Evolutionary conservation across 2,329 filamentous ascomycete genomes (phyloP).

Genomic region (Colletotrichum caudatum): DNA sequence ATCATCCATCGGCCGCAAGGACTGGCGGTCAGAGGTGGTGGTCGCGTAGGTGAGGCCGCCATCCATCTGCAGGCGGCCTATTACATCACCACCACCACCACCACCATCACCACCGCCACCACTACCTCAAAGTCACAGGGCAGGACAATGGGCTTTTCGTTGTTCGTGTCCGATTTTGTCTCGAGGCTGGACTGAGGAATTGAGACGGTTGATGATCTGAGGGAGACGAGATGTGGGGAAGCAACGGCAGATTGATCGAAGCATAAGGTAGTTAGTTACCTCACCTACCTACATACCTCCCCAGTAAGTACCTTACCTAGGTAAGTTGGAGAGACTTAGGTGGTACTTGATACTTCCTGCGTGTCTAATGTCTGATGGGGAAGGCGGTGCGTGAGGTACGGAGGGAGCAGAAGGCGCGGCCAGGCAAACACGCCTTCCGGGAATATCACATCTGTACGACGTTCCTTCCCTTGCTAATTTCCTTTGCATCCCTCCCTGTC

Average conservation of each 20-base stretch:
- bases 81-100: neutral
- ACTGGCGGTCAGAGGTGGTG: conserved; percentile 7
- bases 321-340: neutral
- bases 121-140: no score
- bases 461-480: neutral
- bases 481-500: neutral
- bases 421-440: conserved; percentile 1
- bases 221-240: conserved; percentile 5
- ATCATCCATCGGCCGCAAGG: neutral
- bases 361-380: neutral
- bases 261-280: neutral
- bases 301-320: no score
- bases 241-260: neutral
- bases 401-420: no score
- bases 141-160: no score
- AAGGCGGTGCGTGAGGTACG: neutral
- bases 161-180: neutral
- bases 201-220: neutral
- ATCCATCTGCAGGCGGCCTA: neutral
- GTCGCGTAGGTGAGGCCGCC: neutral
- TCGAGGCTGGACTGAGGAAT: neutral
- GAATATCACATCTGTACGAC: neutral
- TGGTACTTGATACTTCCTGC: no score
- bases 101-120: no score
- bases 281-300: no score